Conservation (phyloP, 352 stramenopile genomes). For the Blastocystis sp. region DNA sequence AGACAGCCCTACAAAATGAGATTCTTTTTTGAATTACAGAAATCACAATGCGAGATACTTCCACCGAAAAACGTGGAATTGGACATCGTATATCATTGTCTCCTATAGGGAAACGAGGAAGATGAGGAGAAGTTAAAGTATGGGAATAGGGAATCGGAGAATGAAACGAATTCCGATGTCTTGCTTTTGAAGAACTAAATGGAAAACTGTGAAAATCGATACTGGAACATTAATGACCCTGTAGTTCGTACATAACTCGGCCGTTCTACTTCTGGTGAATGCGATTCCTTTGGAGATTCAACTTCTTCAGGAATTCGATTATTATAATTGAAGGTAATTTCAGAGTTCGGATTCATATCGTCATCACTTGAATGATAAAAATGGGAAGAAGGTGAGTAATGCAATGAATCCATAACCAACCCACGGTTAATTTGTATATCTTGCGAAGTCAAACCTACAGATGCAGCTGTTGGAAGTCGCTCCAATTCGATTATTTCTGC, state of each 20-base stretch:
- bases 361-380: neutral
- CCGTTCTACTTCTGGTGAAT: neutral
- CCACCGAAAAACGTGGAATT: neutral
- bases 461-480: neutral
- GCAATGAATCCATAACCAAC: slow-evolving; percentile 4
- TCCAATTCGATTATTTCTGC: neutral
- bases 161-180: neutral
- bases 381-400: neutral
- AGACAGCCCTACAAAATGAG: neutral
- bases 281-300: no score
- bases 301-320: no score
- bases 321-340: neutral
- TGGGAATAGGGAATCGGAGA: neutral
- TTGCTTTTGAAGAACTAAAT: no score
- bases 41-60: slow-evolving; percentile 11
- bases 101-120: neutral
- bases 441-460: neutral
- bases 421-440: slow-evolving; percentile 2
- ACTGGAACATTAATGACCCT: neutral
- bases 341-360: neutral
- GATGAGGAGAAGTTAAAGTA: neutral
- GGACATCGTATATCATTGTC: neutral
- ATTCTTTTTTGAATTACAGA: neutral
- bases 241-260: neutral
- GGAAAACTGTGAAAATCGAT: neutral